Evolutionary conservation across 1,284 basidiomycete species (phyloP).

Genomic region (Blastosporella zonata): DNA sequence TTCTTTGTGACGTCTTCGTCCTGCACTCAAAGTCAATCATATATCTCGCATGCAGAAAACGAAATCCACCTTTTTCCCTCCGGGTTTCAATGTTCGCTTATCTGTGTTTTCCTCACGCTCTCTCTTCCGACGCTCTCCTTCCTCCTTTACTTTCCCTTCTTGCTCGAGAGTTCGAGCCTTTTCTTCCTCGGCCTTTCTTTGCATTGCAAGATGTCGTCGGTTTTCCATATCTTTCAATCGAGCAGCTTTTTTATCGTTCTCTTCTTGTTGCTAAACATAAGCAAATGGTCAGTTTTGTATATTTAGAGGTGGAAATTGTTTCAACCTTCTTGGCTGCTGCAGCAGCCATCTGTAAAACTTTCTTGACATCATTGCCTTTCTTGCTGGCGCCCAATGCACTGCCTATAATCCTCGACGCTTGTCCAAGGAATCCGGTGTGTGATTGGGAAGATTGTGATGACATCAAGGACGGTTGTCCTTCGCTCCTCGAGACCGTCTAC

Average conservation of each 20-base stretch:
- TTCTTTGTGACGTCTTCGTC: constrained; percentile 73
- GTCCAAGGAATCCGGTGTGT: constrained; percentile 59
- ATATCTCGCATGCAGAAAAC: neutral
- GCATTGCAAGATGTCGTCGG: constrained; percentile 64
- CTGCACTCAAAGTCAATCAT: constrained; percentile 18
- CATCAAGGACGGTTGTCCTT: constrained; percentile 53
- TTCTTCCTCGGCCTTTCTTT: constrained; percentile 80
- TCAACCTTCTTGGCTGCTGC: constrained; percentile 80
- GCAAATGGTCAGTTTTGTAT: constrained; percentile 4
- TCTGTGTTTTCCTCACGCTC: constrained; percentile 73
- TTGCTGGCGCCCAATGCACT: constrained; percentile 64
- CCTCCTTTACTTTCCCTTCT: constrained; percentile 69
- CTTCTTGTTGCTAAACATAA: constrained; percentile 73
- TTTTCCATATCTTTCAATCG: constrained; percentile 78
- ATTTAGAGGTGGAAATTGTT: constrained; percentile 4
- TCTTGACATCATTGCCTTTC: constrained; percentile 78
- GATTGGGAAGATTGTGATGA: constrained; percentile 53
- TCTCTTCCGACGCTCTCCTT: constrained; percentile 66
- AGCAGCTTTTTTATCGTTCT: constrained; percentile 73
- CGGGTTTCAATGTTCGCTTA: constrained; percentile 49
- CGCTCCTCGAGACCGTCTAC: constrained; percentile 31
- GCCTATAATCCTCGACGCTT: constrained; percentile 63
- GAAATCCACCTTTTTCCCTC: constrained; percentile 52
- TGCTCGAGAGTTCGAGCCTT: constrained; percentile 59
- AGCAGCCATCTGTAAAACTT: constrained; percentile 73